These are phyloP conservation scores for Verbena officinalis DNA, from an alignment of 257 asterid species.

Conservation along the genomic window DNA sequence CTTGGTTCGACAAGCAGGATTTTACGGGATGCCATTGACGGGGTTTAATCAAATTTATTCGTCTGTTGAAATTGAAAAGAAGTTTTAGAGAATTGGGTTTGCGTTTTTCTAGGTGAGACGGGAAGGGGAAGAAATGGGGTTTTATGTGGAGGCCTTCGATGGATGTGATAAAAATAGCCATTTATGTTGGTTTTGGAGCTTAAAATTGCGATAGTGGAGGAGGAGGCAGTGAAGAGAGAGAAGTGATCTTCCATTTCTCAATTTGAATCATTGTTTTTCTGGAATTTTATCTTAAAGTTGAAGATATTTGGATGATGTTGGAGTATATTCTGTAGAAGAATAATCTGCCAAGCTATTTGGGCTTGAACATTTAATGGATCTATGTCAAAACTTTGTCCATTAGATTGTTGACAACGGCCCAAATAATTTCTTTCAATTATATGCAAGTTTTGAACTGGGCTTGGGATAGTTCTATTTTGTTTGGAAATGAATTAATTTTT, in stretches of 20 bases:
- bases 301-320: too few species aligned
- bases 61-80: constrained; percentile 4
- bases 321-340: too few species aligned
- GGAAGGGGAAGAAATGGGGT: constrained; percentile 31
- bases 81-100: constrained; percentile 21
- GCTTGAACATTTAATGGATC: too few species aligned
- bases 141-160: constrained; percentile 36
- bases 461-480: too few species aligned
- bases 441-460: too few species aligned
- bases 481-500: too few species aligned
- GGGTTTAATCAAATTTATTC: constrained; percentile 27
- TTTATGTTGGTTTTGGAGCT: constrained; percentile 31
- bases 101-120: constrained; percentile 8
- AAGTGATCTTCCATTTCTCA: constrained; percentile 39
- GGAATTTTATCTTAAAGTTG: constrained; percentile 21
- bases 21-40: constrained; percentile 37
- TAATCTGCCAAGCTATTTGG: too few species aligned
- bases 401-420: too few species aligned
- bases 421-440: background rate
- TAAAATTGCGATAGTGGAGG: constrained; percentile 3
- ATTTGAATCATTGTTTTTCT: background rate
- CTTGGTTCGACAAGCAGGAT: constrained; percentile 51
- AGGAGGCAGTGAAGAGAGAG: background rate
- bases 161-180: constrained; percentile 46
- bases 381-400: too few species aligned